Base-by-base conservation (phyloP, 2,329 filamentous ascomycete genomes). In the Colletotrichum liriopes region DNA sequence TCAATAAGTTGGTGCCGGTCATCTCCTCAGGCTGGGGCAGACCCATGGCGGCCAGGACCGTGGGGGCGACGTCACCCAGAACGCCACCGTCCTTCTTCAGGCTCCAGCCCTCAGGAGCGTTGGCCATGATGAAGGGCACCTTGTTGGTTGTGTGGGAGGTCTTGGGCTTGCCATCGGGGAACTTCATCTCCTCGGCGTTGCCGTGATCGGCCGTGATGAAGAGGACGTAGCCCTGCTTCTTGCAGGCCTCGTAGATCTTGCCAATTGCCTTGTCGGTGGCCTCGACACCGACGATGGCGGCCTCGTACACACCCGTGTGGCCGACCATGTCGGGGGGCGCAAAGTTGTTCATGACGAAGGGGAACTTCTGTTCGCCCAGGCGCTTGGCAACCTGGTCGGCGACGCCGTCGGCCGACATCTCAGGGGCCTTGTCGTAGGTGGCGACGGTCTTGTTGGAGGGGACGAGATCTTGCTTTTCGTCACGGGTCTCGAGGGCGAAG, bases 301-400 rank as follows among this genome's bases (percentile, higher is more conserved):
- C 96, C 78, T 98, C 93, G 85, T 98, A 98, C 73, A 98, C 95
- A 81, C 96, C 96, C 14, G 96, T 99, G 87, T 99, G 96, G 77
- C 96, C 96, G 76, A 99, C 96, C 96, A 99, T 99, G 86, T 99
- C 96, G 23, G 96, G 96, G 52, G 96, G 96, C 52, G 96, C 96
- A 84, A 99, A 98, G 91, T 99, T 99, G 92, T 98, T 98, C 96
- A 99, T 99, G 83, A 99, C 88, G 81, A 99, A 98, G 80, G 96
- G 95, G 85, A 95, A 98, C 81, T 93, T 91, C 80, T 93, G 91
- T 83, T 97, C 94, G 35, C 84, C 90, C 76, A 99, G 92, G 71
- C 95, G 92, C 88, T 98, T 96, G 82, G 87, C 90, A 72, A 98
- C 93, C 86, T 97, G 96, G 79, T 97, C 89, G 61, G 94, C 96